phyloP scores from a whole-genome alignment of 2,329 filamentous ascomycete genomes.

The Pseudocercospora macadamiae region DNA sequence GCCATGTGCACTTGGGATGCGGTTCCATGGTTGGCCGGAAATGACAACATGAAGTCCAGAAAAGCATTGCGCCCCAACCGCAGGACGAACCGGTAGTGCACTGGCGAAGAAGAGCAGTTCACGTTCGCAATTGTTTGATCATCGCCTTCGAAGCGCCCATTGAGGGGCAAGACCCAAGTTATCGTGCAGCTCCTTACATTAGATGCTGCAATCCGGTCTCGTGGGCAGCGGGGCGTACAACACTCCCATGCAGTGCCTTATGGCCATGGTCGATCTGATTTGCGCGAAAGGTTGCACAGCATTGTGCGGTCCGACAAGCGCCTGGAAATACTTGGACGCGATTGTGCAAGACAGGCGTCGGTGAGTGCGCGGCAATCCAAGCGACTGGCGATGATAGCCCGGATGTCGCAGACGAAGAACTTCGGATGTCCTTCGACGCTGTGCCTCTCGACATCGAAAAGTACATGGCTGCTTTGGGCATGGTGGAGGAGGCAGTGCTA shows the following conservation, averaged over 20 bases:
- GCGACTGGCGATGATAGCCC: not conserved
- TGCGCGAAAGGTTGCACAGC: constrained; percentile 14
- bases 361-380: constrained; percentile 4
- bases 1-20: not conserved
- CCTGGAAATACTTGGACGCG: constrained; percentile 5
- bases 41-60: constrained; percentile 22
- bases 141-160: constrained; percentile 12
- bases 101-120: constrained; percentile 1
- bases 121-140: constrained; percentile 14
- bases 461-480: constrained; percentile 9
- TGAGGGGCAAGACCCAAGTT: constrained; percentile 12
- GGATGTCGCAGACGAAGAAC: constrained; percentile 5
- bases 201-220: constrained; percentile 21
- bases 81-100: constrained; percentile 9
- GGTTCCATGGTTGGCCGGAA: constrained; percentile 31
- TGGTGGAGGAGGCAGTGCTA: not conserved
- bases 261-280: constrained; percentile 5
- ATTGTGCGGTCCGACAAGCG: constrained; percentile 11
- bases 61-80: constrained; percentile 23
- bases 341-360: not conserved
- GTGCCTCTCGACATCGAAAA: constrained; percentile 11
- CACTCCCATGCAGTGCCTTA: constrained; percentile 2
- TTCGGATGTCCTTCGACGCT: not conserved
- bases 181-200: constrained; percentile 10
- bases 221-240: constrained; percentile 19